Evolutionary conservation across 345 rosid genomes (phyloP).

Genomic region (Corchorus olitorius): DNA sequence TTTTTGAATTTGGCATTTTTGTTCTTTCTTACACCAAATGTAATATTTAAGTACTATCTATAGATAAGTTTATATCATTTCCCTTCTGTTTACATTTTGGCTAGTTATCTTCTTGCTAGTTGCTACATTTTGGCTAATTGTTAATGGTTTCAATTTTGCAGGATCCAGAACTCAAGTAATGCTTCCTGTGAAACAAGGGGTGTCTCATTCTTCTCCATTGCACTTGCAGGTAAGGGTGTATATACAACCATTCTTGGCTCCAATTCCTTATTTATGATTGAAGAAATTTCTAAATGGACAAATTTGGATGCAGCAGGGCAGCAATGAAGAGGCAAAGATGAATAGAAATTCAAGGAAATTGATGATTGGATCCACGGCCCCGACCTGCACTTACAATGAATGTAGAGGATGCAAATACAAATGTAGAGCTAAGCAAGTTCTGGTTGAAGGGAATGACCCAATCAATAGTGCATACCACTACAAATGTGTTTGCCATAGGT

Average conservation of each 20-base stretch:
- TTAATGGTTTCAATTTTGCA: slow-evolving; percentile 29
- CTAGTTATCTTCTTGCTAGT: not conserved
- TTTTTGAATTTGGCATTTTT: not conserved
- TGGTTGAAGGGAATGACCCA: slow-evolving; percentile 93
- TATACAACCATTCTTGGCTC: not conserved
- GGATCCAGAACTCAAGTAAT: slow-evolving; percentile 44
- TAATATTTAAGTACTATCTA: not conserved
- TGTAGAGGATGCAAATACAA: slow-evolving; percentile 94
- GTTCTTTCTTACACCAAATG: not conserved
- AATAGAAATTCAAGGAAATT: slow-evolving; percentile 53
- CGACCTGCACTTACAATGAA: slow-evolving; percentile 87
- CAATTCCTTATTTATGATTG: not conserved
- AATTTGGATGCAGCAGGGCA: slow-evolving; percentile 28
- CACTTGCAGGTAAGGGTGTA: slow-evolving; percentile 38
- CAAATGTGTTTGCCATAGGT: slow-evolving; percentile 87
- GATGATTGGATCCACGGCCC: slow-evolving; percentile 93
- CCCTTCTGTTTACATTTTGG: not conserved
- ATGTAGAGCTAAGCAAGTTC: slow-evolving; percentile 96
- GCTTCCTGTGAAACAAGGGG: slow-evolving; percentile 25
- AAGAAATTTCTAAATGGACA: not conserved
- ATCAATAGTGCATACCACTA: slow-evolving; percentile 86
- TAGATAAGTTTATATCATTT: not conserved
- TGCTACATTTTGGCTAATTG: not conserved
- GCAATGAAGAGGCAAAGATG: slow-evolving; percentile 25
- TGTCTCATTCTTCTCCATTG: slow-evolving; percentile 28